phyloP scores from a whole-genome alignment of 1,284 basidiomycete genomes.

The Heterobasidion irregulare region DNA sequence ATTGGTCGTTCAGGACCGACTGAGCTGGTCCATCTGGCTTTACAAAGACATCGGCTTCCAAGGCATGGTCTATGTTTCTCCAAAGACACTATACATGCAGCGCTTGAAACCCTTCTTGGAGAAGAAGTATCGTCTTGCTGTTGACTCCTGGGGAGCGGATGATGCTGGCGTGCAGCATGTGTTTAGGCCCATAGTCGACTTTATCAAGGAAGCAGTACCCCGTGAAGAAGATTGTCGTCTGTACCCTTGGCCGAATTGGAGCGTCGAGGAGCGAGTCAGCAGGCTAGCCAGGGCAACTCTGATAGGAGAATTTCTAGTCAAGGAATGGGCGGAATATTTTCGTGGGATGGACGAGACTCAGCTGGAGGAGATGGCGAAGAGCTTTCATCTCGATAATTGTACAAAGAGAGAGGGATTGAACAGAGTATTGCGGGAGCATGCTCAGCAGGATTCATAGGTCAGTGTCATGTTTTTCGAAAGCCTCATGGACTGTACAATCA shows the following conservation, averaged over 20 bases:
- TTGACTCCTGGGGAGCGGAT: constrained; percentile 61
- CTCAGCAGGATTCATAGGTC: background rate
- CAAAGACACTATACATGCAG: constrained; percentile 61
- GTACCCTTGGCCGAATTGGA: constrained; percentile 48
- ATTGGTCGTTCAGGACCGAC: constrained; percentile 35
- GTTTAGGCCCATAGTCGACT: constrained; percentile 50
- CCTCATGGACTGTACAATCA: too few relatives aligned
- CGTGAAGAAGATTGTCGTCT: constrained; percentile 29
- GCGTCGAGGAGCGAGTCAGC: constrained; percentile 32
- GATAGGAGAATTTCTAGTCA: constrained; percentile 53
- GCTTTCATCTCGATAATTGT: constrained; percentile 55
- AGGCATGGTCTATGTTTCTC: constrained; percentile 72
- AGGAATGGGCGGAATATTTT: constrained; percentile 62
- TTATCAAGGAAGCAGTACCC: constrained; percentile 39
- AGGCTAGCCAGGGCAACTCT: constrained; percentile 55
- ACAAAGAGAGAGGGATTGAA: constrained; percentile 39
- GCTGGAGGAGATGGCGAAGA: constrained; percentile 50
- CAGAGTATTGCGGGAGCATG: constrained; percentile 33
- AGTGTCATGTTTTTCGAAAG: too few relatives aligned
- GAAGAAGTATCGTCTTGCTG: constrained; percentile 54
- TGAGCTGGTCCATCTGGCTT: constrained; percentile 80
- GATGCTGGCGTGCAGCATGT: constrained; percentile 35
- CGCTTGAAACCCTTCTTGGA: constrained; percentile 54
- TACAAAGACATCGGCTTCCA: constrained; percentile 86
- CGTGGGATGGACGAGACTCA: constrained; percentile 43